Percentiles rank a stretch among this genome's conserved stretches.
These are phyloP conservation scores for Fusarium pininemorale DNA, from an alignment of 2,329 filamentous ascomycete species.

Conservation along the genomic window DNA sequence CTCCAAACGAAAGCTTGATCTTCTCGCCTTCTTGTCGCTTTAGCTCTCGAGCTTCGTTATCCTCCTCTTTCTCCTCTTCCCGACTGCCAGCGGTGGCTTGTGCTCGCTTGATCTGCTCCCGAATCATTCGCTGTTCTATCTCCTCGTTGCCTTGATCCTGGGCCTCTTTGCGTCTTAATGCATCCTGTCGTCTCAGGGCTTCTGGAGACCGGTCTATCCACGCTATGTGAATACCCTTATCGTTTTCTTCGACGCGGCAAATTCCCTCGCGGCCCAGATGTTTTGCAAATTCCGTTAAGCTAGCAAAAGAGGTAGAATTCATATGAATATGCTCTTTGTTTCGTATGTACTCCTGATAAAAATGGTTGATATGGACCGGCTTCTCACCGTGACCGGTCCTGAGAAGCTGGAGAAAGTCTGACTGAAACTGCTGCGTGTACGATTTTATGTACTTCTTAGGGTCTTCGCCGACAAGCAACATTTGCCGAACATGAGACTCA, in stretches of 20 bases:
- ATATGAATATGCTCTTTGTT: conserved; percentile 90
- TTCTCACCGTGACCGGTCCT: conserved; percentile 91
- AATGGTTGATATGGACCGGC: conserved; percentile 85
- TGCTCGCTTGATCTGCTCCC: conserved; percentile 84
- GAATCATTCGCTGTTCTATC: conserved; percentile 82
- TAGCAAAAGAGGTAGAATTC: conserved; percentile 42
- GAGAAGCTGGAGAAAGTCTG: conserved; percentile 80
- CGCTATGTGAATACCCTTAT: conserved; percentile 83
- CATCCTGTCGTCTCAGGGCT: conserved; percentile 81
- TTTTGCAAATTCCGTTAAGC: conserved; percentile 88
- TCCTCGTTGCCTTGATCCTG: conserved; percentile 93
- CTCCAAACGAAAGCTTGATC: conserved; percentile 75
- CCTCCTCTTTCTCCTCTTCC: conserved; percentile 52
- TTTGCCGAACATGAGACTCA: conserved; percentile 89
- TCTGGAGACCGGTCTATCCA: conserved; percentile 96
- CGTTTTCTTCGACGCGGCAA: conserved; percentile 88
- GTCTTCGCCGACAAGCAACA: conserved; percentile 87
- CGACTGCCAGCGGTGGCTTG: conserved; percentile 59
- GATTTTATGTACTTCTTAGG: conserved; percentile 84
- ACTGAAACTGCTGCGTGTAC: conserved; percentile 82
- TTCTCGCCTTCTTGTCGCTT: conserved; percentile 77
- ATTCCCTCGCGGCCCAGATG: conserved; percentile 86
- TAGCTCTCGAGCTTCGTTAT: conserved; percentile 57
- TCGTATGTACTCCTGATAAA: conserved; percentile 93
- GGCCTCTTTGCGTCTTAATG: conserved; percentile 82